Base-by-base conservation (phyloP, 768 basidiomycete genomes). In the Antrodiella citrinella region DNA sequence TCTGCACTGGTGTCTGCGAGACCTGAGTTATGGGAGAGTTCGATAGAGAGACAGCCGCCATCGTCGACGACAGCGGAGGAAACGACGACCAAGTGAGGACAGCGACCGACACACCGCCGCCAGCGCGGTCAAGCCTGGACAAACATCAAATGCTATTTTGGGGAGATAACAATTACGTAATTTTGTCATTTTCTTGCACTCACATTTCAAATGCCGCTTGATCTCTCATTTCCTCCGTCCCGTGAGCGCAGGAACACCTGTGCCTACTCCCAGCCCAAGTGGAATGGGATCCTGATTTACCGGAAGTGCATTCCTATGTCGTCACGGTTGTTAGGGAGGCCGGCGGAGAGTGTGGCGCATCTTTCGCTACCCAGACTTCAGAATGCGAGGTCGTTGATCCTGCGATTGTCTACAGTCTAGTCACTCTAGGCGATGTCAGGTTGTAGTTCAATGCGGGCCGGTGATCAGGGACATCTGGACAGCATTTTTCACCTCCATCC, bases 1-100 rank as follows among this genome's bases (percentile, higher is more conserved):
- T 75, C 58, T 84, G 82, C 4, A 81, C 67, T 35, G 84, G 81
- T 1, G 74, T 72, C 54, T 84, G 81, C 2, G 75, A 74, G 4
- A 77, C 76, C 64, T 78, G 76, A 0, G 76, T 77, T 43, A 77
- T 77, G 41, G 75, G 75, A 45, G 61, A 58, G 56, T 61, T 62
- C 23, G 55, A 38, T 25, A 65, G 56, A 39, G 52, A 55, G 15
- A 61, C 60, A 22, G 59, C 53, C 38, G 62, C 57, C 61, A 63
- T 63, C 42, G 30, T 35, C 7, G 30, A 7, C 30, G 30, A 35
- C 30, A 35, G 30, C 30, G 30, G 15, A 15, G 30, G 15, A 15
- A 15, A 35, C 15, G 30, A 15, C 30, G 15, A 35, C 30, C 30
- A 35, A 15, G 30, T 35, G 30, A 35, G 30, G 30, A 35, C 30